Evolutionary conservation across 2,329 filamentous ascomycete species (phyloP).

Genomic region (Botrytis aclada): DNA sequence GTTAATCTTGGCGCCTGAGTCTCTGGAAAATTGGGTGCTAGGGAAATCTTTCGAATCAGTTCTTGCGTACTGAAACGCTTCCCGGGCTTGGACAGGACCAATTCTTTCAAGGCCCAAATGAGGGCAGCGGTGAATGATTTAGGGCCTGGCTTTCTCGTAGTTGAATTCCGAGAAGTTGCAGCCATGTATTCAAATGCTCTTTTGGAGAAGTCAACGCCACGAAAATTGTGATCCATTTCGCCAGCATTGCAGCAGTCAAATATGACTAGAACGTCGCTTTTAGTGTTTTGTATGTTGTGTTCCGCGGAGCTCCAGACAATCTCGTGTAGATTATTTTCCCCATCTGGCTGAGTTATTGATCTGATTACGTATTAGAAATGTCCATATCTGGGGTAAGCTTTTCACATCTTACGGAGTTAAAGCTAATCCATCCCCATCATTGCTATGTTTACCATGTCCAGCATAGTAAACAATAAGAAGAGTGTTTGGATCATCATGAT

Average conservation of each 20-base stretch:
- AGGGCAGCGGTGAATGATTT: background rate
- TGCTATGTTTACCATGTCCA: constrained; percentile 2
- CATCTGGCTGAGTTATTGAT: background rate
- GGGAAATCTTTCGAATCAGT: background rate
- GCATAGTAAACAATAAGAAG: constrained; percentile 13
- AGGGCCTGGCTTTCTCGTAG: constrained; percentile 20
- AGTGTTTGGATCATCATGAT: background rate
- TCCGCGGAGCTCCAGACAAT: constrained; percentile 8
- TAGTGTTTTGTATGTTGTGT: constrained; percentile 6
- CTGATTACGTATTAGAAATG: background rate
- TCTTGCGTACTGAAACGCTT: constrained; percentile 7
- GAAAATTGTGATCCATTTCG: constrained; percentile 13
- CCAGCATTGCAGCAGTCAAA: constrained; percentile 30
- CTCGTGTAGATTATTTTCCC: background rate
- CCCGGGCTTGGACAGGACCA: background rate
- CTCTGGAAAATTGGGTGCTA: constrained; percentile 21
- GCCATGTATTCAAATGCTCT: constrained; percentile 28
- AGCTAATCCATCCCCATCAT: background rate
- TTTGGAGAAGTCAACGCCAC: background rate
- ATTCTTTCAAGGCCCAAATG: constrained; percentile 11
- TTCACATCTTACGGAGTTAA: background rate
- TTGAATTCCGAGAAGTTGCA: constrained; percentile 19
- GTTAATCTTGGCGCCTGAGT: constrained; percentile 17
- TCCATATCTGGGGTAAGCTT: background rate
- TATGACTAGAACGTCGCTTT: constrained; percentile 23